phyloP scores from a whole-genome alignment of 2,329 filamentous ascomycete genomes.

The Coniella vitis region DNA sequence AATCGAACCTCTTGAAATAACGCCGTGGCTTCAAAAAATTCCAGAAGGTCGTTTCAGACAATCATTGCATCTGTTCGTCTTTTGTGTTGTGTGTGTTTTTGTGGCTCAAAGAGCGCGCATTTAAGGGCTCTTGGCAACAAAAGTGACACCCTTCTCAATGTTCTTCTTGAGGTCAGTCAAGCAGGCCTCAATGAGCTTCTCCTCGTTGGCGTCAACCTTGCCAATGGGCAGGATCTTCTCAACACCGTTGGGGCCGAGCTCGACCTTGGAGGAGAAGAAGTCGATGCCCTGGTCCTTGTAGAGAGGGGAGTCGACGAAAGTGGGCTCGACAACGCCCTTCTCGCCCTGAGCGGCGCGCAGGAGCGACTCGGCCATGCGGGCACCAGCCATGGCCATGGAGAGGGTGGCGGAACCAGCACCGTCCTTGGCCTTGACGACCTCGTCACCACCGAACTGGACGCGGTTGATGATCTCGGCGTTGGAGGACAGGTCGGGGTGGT shows the following conservation, averaged over 20 bases:
- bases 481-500: constrained; percentile 74
- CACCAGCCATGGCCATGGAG: constrained; percentile 96
- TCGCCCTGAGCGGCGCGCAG: constrained; percentile 89
- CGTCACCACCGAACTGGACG: constrained; percentile 97
- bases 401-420: constrained; percentile 94
- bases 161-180: constrained; percentile 85
- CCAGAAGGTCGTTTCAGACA: too few species aligned
- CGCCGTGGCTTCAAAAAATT: too few species aligned
- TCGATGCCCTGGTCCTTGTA: constrained; percentile 98
- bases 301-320: constrained; percentile 92
- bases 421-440: constrained; percentile 98
- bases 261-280: constrained; percentile 93
- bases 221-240: constrained; percentile 89
- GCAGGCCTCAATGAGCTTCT: constrained; percentile 82
- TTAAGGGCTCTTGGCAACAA: constrained; percentile 50
- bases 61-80: neutral
- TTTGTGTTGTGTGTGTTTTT: neutral
- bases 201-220: constrained; percentile 75
- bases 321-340: constrained; percentile 92
- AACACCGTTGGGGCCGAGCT: constrained; percentile 93
- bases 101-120: neutral
- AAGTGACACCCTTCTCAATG: constrained; percentile 79
- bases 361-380: constrained; percentile 77
- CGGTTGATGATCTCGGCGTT: constrained; percentile 78
- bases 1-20: too few species aligned